Base-by-base conservation (phyloP, 768 basidiomycete species). In the Filobasidium floriforme region DNA sequence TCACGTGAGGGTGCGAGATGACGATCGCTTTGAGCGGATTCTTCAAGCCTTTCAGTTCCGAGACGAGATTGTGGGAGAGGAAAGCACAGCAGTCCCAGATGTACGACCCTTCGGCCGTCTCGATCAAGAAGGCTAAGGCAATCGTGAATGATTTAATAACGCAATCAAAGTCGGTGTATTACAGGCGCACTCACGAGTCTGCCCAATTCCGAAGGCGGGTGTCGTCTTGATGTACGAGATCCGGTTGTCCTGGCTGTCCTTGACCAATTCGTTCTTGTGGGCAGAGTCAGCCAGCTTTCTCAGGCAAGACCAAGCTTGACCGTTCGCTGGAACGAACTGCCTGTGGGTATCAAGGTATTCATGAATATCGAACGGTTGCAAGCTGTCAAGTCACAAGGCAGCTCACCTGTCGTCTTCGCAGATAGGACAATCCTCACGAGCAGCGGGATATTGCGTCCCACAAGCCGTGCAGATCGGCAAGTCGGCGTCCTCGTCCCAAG, bases 61-160 rank as follows among this genome's bases (percentile, higher is more conserved):
- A 46, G 19, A 76, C 62, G 11, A 76, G 49, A 12, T 49, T 63
- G 11, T 71, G 68, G 4, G 73, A 71, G 15, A 76, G 62, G 59
- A 67, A 71, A 4, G 77, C 74, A 7, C 73, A 62, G 60, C 77
- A 78, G 55, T 78, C 77, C 77, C 77, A 78, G 43, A 78, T 73
- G 59, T 74, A 78, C n/a, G 71, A 71, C 19, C 72, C 75, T 12
- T 59, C 63, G 22, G 59, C 43, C 0, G 75, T 76, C 62, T 74
- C 72, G 59, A 78, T 72, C 15, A 78, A 65, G 14, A 73, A 73
- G 11, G 77, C 76, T 77, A 44, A 41, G 28, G 41, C 44, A 40
- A 43, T 37, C 19, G 19, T 15, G 7, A 59, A 7, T 4, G 5
- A 15, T 18, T 41, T 7, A 59, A 15, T 3, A 44, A 11, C 37